Evolutionary conservation across 345 rosid genomes (phyloP), one percentile per base, ranked within the genome.

Genomic region (Aethionema arabicum): DNA sequence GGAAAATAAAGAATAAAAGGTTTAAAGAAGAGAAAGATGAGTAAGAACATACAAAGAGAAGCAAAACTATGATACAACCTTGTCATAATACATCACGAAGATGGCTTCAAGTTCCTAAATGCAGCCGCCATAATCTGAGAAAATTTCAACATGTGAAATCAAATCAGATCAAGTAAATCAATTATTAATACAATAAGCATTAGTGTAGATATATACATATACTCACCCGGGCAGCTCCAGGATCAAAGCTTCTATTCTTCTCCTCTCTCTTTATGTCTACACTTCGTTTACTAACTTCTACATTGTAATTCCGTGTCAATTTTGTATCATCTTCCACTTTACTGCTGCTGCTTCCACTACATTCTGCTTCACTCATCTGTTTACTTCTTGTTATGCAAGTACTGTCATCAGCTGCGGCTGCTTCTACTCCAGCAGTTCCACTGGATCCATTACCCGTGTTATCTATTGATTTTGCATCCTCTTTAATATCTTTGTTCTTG

Each of bases 51-150:
- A n/a, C n/a, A n/a, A n/a, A n/a, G n/a, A n/a, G n/a, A n/a, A n/a
- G n/a, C n/a, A 42, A 42, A n/a, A 42, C 4, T 42, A 60, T 39
- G 48, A 31, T 62, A 62, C 66, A 62, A 50, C 57, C 38, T 50
- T 50, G 52, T 3, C 43, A 46, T 37, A 35, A 15, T 30, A 36
- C 8, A 55, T 69, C 67, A 71, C n/a, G 66, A 71, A 1, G 70
- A 44, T 51, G 70, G 75, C 70, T 71, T 71, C 66, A 71, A 47
- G 70, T 64, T 71, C 56, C 70, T 71, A 31, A 71, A 50, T 36
- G 75, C 75, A 15, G 70, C 70, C 2, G 75, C 75, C 70, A 64
- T 58, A 51, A 71, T 71, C 75, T 71, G 51, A 43, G 48, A 53
- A 2, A 11, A 31, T 38, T 21, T 37, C 31, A 21, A 37, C 32